Evolutionary conservation across 768 basidiomycete species (phyloP).

Genomic region (Suillus subalutaceus): DNA sequence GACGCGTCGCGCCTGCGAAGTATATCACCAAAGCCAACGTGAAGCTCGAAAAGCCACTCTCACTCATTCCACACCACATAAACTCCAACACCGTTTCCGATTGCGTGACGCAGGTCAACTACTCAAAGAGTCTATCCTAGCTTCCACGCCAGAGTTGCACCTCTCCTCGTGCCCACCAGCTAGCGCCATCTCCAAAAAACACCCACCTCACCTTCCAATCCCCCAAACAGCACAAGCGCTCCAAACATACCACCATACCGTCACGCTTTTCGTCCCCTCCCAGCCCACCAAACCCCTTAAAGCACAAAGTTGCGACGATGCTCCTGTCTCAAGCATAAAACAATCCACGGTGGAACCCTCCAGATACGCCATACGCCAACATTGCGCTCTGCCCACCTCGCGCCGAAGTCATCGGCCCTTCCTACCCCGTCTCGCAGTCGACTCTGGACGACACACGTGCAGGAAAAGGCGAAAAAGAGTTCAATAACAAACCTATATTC

Average conservation of each 20-base stretch:
- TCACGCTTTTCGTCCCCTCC: slow-evolving; percentile 46
- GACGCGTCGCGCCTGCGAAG: slow-evolving; percentile 23
- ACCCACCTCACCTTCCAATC: slow-evolving; percentile 40
- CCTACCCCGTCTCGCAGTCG: too few relatives aligned
- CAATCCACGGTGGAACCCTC: too few relatives aligned
- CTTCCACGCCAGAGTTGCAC: slow-evolving; percentile 69
- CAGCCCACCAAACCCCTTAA: too few relatives aligned
- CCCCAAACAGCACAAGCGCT: slow-evolving; percentile 68
- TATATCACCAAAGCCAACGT: slow-evolving; percentile 42
- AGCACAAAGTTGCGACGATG: too few relatives aligned
- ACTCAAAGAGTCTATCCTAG: slow-evolving; percentile 72
- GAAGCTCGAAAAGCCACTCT: slow-evolving; percentile 37
- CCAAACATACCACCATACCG: slow-evolving; percentile 74
- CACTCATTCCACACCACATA: slow-evolving; percentile 47
- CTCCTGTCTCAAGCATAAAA: too few relatives aligned
- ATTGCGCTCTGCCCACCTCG: too few relatives aligned
- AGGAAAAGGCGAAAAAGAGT: too few relatives aligned
- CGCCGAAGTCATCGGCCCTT: too few relatives aligned
- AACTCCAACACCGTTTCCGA: slow-evolving; percentile 56
- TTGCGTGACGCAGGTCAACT: slow-evolving; percentile 72
- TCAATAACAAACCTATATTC: too few relatives aligned
- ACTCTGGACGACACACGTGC: too few relatives aligned
- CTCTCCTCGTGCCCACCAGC: slow-evolving; percentile 49
- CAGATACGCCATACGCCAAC: too few relatives aligned
- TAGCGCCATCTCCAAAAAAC: slow-evolving; percentile 21